These are phyloP conservation scores for Crithidia bombi DNA, from an alignment of 208 protist genomes.

Conservation along the genomic window DNA sequence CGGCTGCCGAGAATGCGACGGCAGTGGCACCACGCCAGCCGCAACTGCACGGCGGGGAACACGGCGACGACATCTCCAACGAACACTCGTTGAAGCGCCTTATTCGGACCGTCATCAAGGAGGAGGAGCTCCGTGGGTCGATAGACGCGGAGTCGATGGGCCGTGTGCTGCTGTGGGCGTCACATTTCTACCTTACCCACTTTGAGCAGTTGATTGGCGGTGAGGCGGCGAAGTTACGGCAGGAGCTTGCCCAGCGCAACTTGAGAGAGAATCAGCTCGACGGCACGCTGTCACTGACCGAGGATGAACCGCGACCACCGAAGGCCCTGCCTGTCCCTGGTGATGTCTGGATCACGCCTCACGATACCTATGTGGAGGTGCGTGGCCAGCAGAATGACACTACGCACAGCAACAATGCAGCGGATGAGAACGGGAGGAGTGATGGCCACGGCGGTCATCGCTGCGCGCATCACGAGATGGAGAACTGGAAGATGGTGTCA, in stretches of 20 bases:
- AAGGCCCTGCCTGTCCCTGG: slow-evolving; percentile 6
- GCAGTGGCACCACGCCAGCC: too few species aligned
- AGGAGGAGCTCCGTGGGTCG: slow-evolving; percentile 35
- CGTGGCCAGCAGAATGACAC: background rate
- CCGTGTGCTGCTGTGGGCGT: slow-evolving; percentile 56
- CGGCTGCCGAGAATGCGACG: too few species aligned
- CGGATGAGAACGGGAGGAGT: background rate
- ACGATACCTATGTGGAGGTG: slow-evolving; percentile 38
- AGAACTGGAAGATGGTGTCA: slow-evolving; percentile 28
- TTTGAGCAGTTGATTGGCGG: slow-evolving; percentile 38
- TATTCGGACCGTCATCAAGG: slow-evolving; percentile 46
- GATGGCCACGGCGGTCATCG: background rate
- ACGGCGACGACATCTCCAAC: background rate
- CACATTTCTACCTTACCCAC: slow-evolving; percentile 35
- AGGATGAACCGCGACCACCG: slow-evolving; percentile 33
- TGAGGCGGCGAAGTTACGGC: slow-evolving; percentile 47
- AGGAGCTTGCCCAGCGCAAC: slow-evolving; percentile 48
- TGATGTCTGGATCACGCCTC: slow-evolving; percentile 50
- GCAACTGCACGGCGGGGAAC: too few species aligned
- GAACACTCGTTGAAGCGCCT: slow-evolving; percentile 10
- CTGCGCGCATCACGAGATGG: background rate
- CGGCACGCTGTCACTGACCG: slow-evolving; percentile 22
- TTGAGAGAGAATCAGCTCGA: slow-evolving; percentile 44
- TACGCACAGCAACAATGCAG: background rate
- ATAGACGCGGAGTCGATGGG: slow-evolving; percentile 38